A percentile compares a stretch with the other conserved stretches of the same genome.
Evolutionary conservation across 257 asterid genomes (phyloP).

Genomic region (Coffea eugenioides): DNA sequence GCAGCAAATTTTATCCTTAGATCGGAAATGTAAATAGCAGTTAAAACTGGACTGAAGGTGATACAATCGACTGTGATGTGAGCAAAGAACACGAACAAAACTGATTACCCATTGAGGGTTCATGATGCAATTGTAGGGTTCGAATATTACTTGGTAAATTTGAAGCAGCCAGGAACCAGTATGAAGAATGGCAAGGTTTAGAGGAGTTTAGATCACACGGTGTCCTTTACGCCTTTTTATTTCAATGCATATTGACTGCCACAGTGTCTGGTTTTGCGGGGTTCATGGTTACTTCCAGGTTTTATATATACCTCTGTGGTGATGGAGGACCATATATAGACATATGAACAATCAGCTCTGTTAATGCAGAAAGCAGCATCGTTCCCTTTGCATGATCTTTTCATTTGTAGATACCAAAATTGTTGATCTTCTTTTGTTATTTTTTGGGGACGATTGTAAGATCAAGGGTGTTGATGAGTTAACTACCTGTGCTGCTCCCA

Average conservation of each 20-base stretch:
- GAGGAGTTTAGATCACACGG: not conserved
- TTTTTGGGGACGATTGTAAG: too few species aligned
- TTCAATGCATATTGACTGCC: not conserved
- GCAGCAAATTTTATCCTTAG: not conserved
- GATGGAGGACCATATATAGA: too few species aligned
- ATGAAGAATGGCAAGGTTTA: not conserved
- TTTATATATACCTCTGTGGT: too few species aligned
- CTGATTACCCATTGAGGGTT: not conserved
- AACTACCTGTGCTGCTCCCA: too few species aligned
- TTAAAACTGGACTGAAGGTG: not conserved
- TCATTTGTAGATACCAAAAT: too few species aligned
- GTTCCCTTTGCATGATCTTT: too few species aligned
- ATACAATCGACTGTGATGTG: not conserved
- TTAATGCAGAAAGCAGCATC: too few species aligned
- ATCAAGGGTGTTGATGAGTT: too few species aligned
- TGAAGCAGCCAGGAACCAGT: not conserved
- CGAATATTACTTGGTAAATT: not conserved
- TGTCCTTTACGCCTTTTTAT: not conserved
- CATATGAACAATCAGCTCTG: too few species aligned
- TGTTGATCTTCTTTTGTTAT: too few species aligned
- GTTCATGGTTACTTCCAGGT: too few species aligned
- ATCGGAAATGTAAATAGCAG: not conserved
- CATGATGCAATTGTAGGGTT: not conserved
- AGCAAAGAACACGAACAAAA: not conserved
- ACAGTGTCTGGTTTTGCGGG: too few species aligned